These are phyloP conservation scores for Phaeosphaeria sp. DNA, from an alignment of 2,329 filamentous ascomycete genomes.

Conservation along the genomic window DNA sequence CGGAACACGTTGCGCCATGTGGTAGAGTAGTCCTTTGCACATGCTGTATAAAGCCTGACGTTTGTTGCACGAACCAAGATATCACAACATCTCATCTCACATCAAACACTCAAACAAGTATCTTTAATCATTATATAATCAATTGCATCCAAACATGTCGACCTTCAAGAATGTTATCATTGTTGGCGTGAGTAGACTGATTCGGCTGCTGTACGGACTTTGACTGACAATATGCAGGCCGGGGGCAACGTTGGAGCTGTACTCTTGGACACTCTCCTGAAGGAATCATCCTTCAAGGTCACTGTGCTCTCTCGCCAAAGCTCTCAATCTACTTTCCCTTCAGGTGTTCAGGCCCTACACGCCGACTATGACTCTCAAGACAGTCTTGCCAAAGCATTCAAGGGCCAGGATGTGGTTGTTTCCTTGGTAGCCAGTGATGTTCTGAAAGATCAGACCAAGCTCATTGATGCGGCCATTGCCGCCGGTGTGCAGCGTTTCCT, in stretches of 20 bases:
- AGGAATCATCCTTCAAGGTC: constrained; percentile 57
- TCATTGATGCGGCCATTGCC: constrained; percentile 65
- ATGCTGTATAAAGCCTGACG: neutral
- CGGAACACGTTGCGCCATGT: neutral
- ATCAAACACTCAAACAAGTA: neutral
- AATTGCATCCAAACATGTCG: constrained; percentile 6
- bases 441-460: constrained; percentile 54
- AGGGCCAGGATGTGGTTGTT: constrained; percentile 65
- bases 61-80: neutral
- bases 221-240: constrained; percentile 31
- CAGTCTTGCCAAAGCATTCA: constrained; percentile 59
- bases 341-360: constrained; percentile 52
- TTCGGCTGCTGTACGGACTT: neutral
- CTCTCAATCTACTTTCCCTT: constrained; percentile 51
- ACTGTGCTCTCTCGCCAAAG: constrained; percentile 61
- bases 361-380: constrained; percentile 57
- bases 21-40: neutral
- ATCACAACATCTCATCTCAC: neutral
- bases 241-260: constrained; percentile 53
- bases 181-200: constrained; percentile 46
- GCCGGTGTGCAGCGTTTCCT: constrained; percentile 68
- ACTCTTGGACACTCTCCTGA: constrained; percentile 50
- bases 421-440: constrained; percentile 53
- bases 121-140: neutral
- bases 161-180: constrained; percentile 53